Percentiles rank a stretch among this genome's conserved stretches.
Conservation (phyloP, 306 rosid species). For the Dalbergia cochinchinensis region DNA sequence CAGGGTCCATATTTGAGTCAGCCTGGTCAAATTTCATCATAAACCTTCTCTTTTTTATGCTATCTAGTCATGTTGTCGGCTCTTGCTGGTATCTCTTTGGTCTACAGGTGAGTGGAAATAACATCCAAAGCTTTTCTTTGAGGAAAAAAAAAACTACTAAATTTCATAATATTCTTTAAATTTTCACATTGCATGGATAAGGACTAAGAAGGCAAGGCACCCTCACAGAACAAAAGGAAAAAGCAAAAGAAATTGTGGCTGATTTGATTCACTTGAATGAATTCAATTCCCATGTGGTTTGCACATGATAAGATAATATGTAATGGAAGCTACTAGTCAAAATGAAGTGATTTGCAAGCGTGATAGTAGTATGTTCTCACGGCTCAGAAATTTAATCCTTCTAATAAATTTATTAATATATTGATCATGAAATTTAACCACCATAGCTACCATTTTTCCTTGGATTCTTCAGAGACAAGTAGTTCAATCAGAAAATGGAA, state of each 20-base stretch:
- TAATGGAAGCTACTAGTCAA: neutral
- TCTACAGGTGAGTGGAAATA: slow-evolving; percentile 65
- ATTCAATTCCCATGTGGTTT: slow-evolving; percentile 2
- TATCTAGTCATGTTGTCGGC: slow-evolving; percentile 81
- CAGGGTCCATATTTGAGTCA: slow-evolving; percentile 82
- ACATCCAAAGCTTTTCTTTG: neutral
- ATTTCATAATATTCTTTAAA: neutral
- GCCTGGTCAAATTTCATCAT: slow-evolving; percentile 82
- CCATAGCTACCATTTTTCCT: neutral
- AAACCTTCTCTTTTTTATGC: slow-evolving; percentile 76
- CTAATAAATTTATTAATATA: too few species aligned
- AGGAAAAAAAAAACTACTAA: neutral
- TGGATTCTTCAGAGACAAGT: slow-evolving; percentile 30
- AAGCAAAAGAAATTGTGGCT: neutral
- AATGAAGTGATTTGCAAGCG: neutral
- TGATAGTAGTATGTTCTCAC: neutral
- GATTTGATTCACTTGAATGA: slow-evolving; percentile 14
- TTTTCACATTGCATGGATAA: neutral
- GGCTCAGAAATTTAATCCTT: neutral
- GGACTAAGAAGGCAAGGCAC: neutral
- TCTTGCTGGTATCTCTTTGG: slow-evolving; percentile 89
- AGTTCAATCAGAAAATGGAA: neutral
- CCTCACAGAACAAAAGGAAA: neutral
- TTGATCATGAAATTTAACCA: slow-evolving; percentile 9
- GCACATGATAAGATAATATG: neutral